Evolutionary conservation across 2,329 filamentous ascomycete genomes (phyloP).

Genomic region (Botrytis medusae): DNA sequence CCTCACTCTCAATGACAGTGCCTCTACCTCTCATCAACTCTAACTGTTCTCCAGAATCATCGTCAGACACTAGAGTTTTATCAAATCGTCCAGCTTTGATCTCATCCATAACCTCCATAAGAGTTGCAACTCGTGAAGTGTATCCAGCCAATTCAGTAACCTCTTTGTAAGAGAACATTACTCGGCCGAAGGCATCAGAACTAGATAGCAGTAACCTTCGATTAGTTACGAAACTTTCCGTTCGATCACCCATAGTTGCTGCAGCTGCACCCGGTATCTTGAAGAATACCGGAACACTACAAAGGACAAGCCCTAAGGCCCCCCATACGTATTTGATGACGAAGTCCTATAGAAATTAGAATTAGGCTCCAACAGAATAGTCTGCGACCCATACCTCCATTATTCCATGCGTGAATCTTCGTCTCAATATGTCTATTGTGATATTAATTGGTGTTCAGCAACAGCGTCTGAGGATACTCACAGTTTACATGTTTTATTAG

Average conservation of each 20-base stretch:
- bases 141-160: constrained; percentile 95
- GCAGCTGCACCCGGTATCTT: constrained; percentile 70
- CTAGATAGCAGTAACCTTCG: constrained; percentile 86
- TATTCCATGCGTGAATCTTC: constrained; percentile 94
- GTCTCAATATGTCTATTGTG: constrained; percentile 68
- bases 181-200: constrained; percentile 89
- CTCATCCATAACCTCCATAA: constrained; percentile 93
- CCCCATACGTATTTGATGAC: constrained; percentile 99
- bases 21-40: constrained; percentile 81
- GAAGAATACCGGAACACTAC: constrained; percentile 94
- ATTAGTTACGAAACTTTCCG: constrained; percentile 87
- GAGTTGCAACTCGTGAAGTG: constrained; percentile 84
- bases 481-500: constrained; percentile 96
- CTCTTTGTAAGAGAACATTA: constrained; percentile 98
- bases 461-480: constrained; percentile 21
- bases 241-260: constrained; percentile 65
- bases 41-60: constrained; percentile 76
- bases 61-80: constrained; percentile 93
- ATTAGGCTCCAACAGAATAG: not conserved
- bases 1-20: constrained; percentile 74
- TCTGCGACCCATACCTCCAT: constrained; percentile 62
- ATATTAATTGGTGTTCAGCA: constrained; percentile 37
- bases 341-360: constrained; percentile 60
- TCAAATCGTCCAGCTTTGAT: constrained; percentile 87
- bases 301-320: constrained; percentile 84